Conservation (phyloP, 2,329 filamentous ascomycete genomes). For the Macrophomina pseudophaseolina region DNA sequence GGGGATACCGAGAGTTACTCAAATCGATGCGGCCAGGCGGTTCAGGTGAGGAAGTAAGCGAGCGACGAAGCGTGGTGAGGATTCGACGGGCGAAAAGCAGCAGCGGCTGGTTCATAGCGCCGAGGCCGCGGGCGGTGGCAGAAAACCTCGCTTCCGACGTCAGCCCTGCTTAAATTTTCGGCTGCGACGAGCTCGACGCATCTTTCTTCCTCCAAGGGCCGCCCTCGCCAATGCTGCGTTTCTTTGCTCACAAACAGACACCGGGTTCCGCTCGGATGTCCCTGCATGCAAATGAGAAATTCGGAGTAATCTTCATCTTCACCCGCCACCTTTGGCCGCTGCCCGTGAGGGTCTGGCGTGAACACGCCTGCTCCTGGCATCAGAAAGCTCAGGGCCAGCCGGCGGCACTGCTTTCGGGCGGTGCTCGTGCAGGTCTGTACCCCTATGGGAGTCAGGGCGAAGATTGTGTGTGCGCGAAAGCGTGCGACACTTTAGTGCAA, state of each 20-base stretch:
- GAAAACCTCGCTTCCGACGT: slow-evolving; percentile 18
- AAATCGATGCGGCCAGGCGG: background rate
- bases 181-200: slow-evolving; percentile 17
- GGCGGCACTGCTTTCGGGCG: slow-evolving; percentile 38
- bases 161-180: slow-evolving; percentile 20
- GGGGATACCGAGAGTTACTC: background rate
- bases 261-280: slow-evolving; percentile 37
- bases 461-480: slow-evolving; percentile 71
- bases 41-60: background rate
- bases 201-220: slow-evolving; percentile 67
- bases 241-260: slow-evolving; percentile 85
- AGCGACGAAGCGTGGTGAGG: background rate
- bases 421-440: slow-evolving; percentile 35
- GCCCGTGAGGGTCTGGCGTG: slow-evolving; percentile 88
- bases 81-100: background rate
- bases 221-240: slow-evolving; percentile 92
- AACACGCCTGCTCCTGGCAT: slow-evolving; percentile 85
- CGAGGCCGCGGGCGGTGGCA: slow-evolving; percentile 21
- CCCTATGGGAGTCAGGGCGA: slow-evolving; percentile 92
- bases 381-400: slow-evolving; percentile 78
- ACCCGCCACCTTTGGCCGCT: slow-evolving; percentile 59
- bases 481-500: slow-evolving; percentile 87
- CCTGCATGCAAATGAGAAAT: slow-evolving; percentile 85
- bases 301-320: slow-evolving; percentile 91
- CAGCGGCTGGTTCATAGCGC: background rate